phyloP scores from a whole-genome alignment of 2,329 filamentous ascomycete genomes.

The Chrysoporthe deuterocubensis region DNA sequence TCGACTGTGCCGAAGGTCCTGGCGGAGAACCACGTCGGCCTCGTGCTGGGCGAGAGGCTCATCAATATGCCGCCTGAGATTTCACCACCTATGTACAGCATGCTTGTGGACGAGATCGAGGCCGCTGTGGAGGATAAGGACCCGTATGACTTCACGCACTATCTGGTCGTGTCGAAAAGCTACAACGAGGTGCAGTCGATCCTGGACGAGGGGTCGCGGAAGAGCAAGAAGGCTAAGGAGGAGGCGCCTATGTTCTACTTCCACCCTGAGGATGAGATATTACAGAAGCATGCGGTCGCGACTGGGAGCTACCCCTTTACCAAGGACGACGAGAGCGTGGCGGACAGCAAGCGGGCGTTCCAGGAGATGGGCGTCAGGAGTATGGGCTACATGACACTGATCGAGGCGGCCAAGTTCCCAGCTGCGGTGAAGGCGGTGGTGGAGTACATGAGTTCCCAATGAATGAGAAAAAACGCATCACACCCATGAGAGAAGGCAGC shows the following conservation, averaged over 20 bases:
- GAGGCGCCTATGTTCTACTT: constrained; percentile 79
- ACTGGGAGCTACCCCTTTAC: constrained; percentile 76
- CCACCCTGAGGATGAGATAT: constrained; percentile 91
- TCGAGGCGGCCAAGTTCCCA: constrained; percentile 79
- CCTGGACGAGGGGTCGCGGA: constrained; percentile 71
- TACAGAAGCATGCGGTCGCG: constrained; percentile 75
- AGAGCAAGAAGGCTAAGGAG: constrained; percentile 66
- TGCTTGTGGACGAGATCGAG: constrained; percentile 89
- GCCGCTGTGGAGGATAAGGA: constrained; percentile 89
- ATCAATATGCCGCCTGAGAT: constrained; percentile 97
- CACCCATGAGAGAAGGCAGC: background rate
- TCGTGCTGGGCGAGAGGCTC: constrained; percentile 89
- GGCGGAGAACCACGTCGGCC: constrained; percentile 68
- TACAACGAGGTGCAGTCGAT: constrained; percentile 86
- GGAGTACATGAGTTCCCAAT: constrained; percentile 69
- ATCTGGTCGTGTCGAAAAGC: constrained; percentile 88
- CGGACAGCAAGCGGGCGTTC: constrained; percentile 93
- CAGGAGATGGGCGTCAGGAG: constrained; percentile 90
- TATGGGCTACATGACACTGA: constrained; percentile 81
- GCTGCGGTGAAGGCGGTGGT: constrained; percentile 75
- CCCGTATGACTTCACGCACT: constrained; percentile 91
- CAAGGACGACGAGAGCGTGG: constrained; percentile 77
- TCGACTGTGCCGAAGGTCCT: constrained; percentile 63
- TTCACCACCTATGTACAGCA: constrained; percentile 89
- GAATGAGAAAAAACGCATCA: constrained; percentile 29